These are phyloP conservation scores for Termitomyces sp. DNA, from an alignment of 768 basidiomycete genomes.

Conservation along the genomic window DNA sequence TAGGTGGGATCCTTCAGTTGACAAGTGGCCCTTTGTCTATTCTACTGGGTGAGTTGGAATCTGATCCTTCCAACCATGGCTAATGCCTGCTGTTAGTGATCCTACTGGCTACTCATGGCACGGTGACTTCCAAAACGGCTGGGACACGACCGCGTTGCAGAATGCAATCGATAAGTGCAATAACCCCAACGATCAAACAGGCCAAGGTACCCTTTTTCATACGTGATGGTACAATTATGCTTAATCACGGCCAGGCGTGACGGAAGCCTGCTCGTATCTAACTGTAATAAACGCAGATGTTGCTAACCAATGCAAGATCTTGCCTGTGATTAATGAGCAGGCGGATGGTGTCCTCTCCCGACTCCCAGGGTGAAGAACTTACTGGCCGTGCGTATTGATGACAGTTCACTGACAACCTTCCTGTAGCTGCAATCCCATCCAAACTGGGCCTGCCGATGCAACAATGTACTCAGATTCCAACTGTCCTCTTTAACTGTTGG, in stretches of 20 bases:
- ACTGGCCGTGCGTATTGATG: not conserved
- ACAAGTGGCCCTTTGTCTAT: slow-evolving; percentile 37
- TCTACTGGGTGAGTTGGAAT: slow-evolving; percentile 31
- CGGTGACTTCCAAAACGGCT: slow-evolving; percentile 45
- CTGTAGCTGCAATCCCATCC: slow-evolving; percentile 32
- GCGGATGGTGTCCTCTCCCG: slow-evolving; percentile 18
- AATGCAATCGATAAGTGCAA: slow-evolving; percentile 41
- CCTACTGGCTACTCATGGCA: slow-evolving; percentile 46
- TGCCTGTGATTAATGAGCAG: slow-evolving; percentile 23
- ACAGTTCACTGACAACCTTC: not conserved
- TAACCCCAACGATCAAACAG: slow-evolving; percentile 31
- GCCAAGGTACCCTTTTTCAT: slow-evolving; percentile 11
- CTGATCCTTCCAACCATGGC: not conserved
- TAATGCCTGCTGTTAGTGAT: slow-evolving; percentile 28
- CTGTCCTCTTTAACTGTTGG: slow-evolving; percentile 16
- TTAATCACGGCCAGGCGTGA: slow-evolving; percentile 19
- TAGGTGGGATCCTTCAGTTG: slow-evolving; percentile 27
- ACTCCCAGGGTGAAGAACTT: slow-evolving; percentile 23
- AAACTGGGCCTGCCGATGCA: slow-evolving; percentile 31
- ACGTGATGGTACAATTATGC: not conserved
- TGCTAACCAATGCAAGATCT: slow-evolving; percentile 25
- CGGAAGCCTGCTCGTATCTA: slow-evolving; percentile 33
- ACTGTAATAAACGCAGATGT: slow-evolving; percentile 22
- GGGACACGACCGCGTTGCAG: slow-evolving; percentile 40
- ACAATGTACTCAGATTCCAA: slow-evolving; percentile 23